phyloP scores from a whole-genome alignment of 306 rosid species.

The Carpinus viminea region DNA sequence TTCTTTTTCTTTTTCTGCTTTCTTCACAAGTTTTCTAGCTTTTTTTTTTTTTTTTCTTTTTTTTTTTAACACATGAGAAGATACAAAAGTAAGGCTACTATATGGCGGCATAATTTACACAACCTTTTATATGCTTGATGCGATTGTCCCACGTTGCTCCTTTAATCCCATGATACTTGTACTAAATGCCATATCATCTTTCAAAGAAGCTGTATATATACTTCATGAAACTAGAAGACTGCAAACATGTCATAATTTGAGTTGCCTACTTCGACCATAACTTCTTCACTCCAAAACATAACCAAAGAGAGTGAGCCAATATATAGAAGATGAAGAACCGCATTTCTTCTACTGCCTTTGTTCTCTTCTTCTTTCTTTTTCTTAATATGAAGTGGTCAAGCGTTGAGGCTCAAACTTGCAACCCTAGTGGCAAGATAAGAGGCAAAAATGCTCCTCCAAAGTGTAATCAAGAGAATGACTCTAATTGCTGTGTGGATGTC shows the following conservation, averaged over 20 bases:
- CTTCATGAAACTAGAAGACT: neutral
- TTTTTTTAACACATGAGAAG: too few species aligned
- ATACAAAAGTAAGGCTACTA: too few species aligned
- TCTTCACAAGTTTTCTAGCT: too few species aligned
- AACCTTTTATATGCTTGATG: too few species aligned
- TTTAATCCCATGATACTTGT: neutral
- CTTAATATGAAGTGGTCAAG: neutral
- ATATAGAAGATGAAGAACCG: neutral
- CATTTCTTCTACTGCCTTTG: neutral
- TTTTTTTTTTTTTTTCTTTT: too few species aligned
- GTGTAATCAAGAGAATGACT: conserved; percentile 41
- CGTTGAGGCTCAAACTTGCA: conserved; percentile 29
- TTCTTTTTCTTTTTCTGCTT: too few species aligned
- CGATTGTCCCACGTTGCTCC: too few species aligned
- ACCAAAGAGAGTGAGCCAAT: neutral
- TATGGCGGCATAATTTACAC: too few species aligned
- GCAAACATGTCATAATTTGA: neutral
- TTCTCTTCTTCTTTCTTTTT: neutral
- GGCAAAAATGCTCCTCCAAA: conserved; percentile 35
- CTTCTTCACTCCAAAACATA: neutral
- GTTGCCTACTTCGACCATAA: neutral
- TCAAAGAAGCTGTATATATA: neutral
- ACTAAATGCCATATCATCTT: neutral
- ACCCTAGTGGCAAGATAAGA: conserved; percentile 20
- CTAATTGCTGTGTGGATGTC: conserved; percentile 41